Evolutionary conservation across 371 early-diverging fungal species (phyloP).

Genomic region (Syncephalastrum monosporum): DNA sequence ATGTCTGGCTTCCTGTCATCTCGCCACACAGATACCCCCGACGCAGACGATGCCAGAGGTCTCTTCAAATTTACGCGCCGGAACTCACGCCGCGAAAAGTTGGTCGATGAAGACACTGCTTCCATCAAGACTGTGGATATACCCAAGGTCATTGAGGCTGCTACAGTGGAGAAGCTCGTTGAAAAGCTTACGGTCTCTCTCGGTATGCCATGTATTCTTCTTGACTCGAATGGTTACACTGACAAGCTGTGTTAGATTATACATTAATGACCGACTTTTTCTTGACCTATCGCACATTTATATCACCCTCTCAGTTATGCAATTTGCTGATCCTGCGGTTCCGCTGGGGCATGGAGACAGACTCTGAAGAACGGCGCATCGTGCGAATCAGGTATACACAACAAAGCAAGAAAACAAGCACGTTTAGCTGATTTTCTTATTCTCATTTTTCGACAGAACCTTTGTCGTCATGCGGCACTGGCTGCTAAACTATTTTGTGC

Average conservation of each 20-base stretch:
- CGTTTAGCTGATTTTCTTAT: not conserved
- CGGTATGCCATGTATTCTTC: slow-evolving; percentile 18
- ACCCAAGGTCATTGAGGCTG: slow-evolving; percentile 57
- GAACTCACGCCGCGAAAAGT: no score
- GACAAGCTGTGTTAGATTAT: slow-evolving; percentile 46
- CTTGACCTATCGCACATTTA: slow-evolving; percentile 67
- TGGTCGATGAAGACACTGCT: no score
- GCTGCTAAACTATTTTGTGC: slow-evolving; percentile 64
- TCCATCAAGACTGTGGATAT: slow-evolving; percentile 10
- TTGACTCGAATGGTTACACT: not conserved
- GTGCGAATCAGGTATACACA: slow-evolving; percentile 53
- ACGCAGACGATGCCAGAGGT: no score
- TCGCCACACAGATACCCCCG: no score
- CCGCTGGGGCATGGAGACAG: slow-evolving; percentile 55
- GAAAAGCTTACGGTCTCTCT: slow-evolving; percentile 61
- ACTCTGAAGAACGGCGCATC: slow-evolving; percentile 54
- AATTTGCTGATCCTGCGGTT: slow-evolving; percentile 59
- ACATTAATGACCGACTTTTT: slow-evolving; percentile 74
- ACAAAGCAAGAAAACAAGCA: no score
- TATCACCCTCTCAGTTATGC: slow-evolving; percentile 57
- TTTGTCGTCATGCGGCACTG: slow-evolving; percentile 71
- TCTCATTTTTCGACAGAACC: slow-evolving; percentile 29
- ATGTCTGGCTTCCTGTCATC: no score
- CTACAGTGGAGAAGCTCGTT: slow-evolving; percentile 62
- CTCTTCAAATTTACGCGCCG: no score